These are phyloP conservation scores for Epichloe amarillans DNA, from an alignment of 2,329 filamentous ascomycete genomes.

Conservation along the genomic window DNA sequence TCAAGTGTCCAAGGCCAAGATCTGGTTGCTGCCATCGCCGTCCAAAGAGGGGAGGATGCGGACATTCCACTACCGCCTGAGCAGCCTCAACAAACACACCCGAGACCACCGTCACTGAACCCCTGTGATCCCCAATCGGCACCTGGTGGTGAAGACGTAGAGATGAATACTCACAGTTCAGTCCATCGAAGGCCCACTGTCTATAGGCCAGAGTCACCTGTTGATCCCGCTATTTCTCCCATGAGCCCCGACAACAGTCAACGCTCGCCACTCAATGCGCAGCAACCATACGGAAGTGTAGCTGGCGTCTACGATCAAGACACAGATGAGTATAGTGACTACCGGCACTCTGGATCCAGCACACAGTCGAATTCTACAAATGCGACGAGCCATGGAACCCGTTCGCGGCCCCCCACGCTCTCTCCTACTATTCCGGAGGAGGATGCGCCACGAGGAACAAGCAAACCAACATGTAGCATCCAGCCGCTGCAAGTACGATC, in stretches of 20 bases:
- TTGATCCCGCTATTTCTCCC: slow-evolving; percentile 9
- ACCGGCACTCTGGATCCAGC: slow-evolving; percentile 8
- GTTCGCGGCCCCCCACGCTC: slow-evolving; percentile 5
- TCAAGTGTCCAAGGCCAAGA: not conserved
- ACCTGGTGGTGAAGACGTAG: slow-evolving; percentile 10
- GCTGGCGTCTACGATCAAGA: slow-evolving; percentile 5
- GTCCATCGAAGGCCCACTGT: slow-evolving; percentile 11
- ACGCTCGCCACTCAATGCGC: not conserved
- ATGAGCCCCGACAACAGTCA: not conserved
- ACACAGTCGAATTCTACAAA: slow-evolving; percentile 6
- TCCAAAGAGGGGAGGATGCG: not conserved
- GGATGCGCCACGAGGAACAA: not conserved
- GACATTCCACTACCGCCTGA: slow-evolving; percentile 4
- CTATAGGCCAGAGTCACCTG: slow-evolving; percentile 7
- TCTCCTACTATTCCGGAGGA: slow-evolving; percentile 10
- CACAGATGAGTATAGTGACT: slow-evolving; percentile 5
- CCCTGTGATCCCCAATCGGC: slow-evolving; percentile 27
- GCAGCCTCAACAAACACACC: slow-evolving; percentile 9
- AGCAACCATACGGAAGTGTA: slow-evolving; percentile 2
- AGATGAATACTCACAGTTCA: slow-evolving; percentile 8
- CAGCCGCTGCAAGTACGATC: slow-evolving; percentile 6
- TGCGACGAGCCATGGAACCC: slow-evolving; percentile 3
- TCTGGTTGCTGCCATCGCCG: not conserved
- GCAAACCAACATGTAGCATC: not conserved
- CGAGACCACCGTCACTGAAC: slow-evolving; percentile 25